Conservation (phyloP, 257 asterid species). For the Lycium barbarum region DNA sequence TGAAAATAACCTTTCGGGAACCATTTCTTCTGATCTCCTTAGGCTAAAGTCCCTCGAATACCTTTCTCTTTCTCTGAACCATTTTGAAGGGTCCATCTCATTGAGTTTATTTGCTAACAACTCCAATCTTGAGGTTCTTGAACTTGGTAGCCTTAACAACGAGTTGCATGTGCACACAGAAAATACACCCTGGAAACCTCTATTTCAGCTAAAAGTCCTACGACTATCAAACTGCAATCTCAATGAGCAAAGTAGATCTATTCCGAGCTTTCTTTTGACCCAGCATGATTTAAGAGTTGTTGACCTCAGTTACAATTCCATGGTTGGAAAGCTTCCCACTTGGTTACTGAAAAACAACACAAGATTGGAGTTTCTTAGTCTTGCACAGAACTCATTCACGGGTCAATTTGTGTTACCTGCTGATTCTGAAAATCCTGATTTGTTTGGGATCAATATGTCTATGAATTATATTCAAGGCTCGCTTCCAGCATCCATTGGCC, state of each 20-base stretch:
- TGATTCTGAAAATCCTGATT: background rate
- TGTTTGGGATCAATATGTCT: slow-evolving; percentile 35
- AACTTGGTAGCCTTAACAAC: slow-evolving; percentile 36
- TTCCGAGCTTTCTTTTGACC: slow-evolving; percentile 38
- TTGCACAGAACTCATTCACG: slow-evolving; percentile 28
- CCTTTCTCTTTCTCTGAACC: slow-evolving; percentile 41
- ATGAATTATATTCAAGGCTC: slow-evolving; percentile 32
- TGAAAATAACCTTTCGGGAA: slow-evolving; percentile 31
- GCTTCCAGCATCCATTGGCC: slow-evolving; percentile 34
- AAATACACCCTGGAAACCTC: slow-evolving; percentile 41
- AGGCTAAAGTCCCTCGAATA: slow-evolving; percentile 35
- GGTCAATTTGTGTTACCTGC: slow-evolving; percentile 34
- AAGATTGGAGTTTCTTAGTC: slow-evolving; percentile 29
- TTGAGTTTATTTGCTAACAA: slow-evolving; percentile 37
- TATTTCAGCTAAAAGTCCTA: slow-evolving; percentile 36
- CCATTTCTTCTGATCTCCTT: slow-evolving; percentile 33
- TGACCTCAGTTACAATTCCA: slow-evolving; percentile 35
- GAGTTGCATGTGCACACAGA: slow-evolving; percentile 35
- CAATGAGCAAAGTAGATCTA: slow-evolving; percentile 26
- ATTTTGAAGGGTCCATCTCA: slow-evolving; percentile 36
- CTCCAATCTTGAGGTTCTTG: slow-evolving; percentile 40
- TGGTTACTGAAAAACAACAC: slow-evolving; percentile 39
- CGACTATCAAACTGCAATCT: slow-evolving; percentile 37
- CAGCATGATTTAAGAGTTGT: slow-evolving; percentile 39
- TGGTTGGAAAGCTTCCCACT: slow-evolving; percentile 35